These are phyloP conservation scores for Trichomonas vaginalis DNA, from an alignment of 208 protist species.

Conservation along the genomic window DNA sequence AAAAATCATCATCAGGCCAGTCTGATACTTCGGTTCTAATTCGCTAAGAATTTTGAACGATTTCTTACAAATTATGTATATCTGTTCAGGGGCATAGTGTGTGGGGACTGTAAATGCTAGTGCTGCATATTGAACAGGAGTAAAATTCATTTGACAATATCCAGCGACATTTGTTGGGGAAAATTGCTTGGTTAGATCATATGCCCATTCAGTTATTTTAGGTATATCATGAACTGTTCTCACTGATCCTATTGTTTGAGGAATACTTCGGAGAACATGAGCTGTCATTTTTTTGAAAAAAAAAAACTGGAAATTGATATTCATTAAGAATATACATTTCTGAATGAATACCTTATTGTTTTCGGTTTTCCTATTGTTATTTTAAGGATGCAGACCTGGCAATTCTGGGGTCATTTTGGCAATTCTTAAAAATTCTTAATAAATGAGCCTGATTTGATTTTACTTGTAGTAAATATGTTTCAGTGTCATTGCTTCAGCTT, in stretches of 20 bases:
- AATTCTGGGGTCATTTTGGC: no score
- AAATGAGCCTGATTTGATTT: no score
- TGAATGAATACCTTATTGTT: no score
- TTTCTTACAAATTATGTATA: not conserved
- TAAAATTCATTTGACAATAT: not conserved
- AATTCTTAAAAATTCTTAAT: no score
- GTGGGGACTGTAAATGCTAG: not conserved
- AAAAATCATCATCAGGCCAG: not conserved
- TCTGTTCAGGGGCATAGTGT: not conserved
- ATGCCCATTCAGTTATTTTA: not conserved
- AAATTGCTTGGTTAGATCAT: not conserved
- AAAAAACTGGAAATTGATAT: no score
- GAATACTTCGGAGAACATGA: not conserved
- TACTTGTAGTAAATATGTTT: no score
- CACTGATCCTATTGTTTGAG: not conserved
- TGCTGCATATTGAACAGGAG: not conserved
- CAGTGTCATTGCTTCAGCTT: no score
- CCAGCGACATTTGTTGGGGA: not conserved
- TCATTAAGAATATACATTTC: no score
- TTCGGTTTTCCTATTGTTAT: no score
- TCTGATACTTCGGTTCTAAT: not conserved
- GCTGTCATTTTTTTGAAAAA: not conserved
- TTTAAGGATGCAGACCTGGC: no score
- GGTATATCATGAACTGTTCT: not conserved
- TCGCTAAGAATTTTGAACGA: not conserved